Evolutionary conservation across 805 yeast species (phyloP), one percentile per base, ranked within the genome.

Genomic region (Candida ponderosae): DNA sequence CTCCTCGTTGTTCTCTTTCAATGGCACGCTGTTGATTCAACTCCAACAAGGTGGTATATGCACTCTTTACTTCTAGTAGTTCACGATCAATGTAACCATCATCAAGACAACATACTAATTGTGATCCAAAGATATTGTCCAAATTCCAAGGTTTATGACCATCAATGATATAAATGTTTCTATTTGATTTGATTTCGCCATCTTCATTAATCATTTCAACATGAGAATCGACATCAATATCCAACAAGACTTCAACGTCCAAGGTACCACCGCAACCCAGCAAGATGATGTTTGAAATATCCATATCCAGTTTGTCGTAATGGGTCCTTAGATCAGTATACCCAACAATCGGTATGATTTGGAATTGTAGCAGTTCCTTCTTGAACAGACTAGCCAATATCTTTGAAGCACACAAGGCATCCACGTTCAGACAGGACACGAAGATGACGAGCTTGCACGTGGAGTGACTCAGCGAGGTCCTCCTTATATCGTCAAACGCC

Each of bases 121-220:
- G 76, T 6, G 90, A 79, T 1, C 95, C 96, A 66, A 84, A 89
- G 33, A 93, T 52, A 54, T 93, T 93, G 56, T 89, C 96, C 45
- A 93, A 64, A 59, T 89, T 89, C 97, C 98, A 93, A 4, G 98
- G 99, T 45, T 97, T 66, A 46, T 84, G 93, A 4, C 95, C 88
- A 59, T 93, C 99, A 39, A 93, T 69, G 10, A 94, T 74, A 50
- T 86, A 94, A 3, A 90, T 72, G 39, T 70, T 75, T 44, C 93
- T 69, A 34, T 62, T 70, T 30, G 70, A 55, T 32, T 56, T 51
- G 26, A 64, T 43, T 17, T 56, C 49, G 18, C 48, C 57, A 7
- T 45, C 57, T 32, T 43, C 52, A 7, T 43, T 54, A 20, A 51
- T 56, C 27, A 38, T 55, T 18, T 38, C 41, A 16, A 42, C 53